These are phyloP conservation scores for Cyberlindnera lachancei DNA, from an alignment of 805 yeast genomes.

Conservation along the genomic window DNA sequence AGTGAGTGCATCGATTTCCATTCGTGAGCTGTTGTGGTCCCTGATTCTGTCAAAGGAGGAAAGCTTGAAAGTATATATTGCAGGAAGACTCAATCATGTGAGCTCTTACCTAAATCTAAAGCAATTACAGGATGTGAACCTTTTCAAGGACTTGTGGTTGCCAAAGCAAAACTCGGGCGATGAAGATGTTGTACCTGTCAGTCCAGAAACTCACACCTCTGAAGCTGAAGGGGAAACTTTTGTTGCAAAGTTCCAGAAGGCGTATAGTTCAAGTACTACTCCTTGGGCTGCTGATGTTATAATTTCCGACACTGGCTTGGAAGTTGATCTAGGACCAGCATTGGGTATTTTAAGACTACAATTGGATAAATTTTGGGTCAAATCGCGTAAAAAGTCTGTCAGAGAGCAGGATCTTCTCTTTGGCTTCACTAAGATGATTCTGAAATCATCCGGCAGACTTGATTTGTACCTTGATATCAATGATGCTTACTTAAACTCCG, in stretches of 20 bases:
- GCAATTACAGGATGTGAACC: constrained; percentile 78
- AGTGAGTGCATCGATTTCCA: constrained; percentile 61
- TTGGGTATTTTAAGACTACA: constrained; percentile 56
- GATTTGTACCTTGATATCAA: constrained; percentile 57
- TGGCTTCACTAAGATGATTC: constrained; percentile 44
- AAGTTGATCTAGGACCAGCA: constrained; percentile 77
- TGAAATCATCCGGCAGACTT: constrained; percentile 68
- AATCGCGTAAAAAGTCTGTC: constrained; percentile 55
- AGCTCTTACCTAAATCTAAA: constrained; percentile 64
- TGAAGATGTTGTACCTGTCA: constrained; percentile 11
- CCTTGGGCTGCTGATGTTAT: constrained; percentile 68
- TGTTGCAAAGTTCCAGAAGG: constrained; percentile 45
- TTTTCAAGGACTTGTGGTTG: constrained; percentile 79
- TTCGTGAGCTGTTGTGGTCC: constrained; percentile 40
- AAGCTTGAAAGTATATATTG: constrained; percentile 35
- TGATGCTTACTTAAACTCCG: constrained; percentile 49
- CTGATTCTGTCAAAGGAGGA: constrained; percentile 37
- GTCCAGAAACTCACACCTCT: constrained; percentile 14
- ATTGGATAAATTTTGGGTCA: constrained; percentile 58
- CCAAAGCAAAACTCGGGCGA: constrained; percentile 26
- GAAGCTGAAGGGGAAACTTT: constrained; percentile 15
- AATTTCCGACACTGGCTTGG: constrained; percentile 42
- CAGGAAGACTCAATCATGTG: constrained; percentile 48
- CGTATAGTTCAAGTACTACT: constrained; percentile 53
- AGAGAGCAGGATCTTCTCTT: constrained; percentile 67